phyloP scores from a whole-genome alignment of 371 early-diverging fungal genomes.

The Rozella allomycis region DNA sequence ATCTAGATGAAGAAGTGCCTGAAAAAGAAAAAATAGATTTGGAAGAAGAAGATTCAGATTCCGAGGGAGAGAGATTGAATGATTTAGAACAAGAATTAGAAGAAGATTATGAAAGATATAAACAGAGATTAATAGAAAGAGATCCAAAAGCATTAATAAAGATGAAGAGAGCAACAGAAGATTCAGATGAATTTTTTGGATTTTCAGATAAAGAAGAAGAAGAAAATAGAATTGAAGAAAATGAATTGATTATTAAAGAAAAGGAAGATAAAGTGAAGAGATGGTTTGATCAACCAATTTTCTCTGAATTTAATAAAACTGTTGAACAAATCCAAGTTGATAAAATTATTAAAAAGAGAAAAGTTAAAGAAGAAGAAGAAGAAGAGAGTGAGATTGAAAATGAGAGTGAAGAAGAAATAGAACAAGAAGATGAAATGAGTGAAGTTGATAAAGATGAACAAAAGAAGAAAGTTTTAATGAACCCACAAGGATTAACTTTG shows the following conservation, averaged over 20 bases:
- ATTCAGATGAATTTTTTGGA: slow-evolving; percentile 38
- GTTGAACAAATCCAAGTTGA: no score
- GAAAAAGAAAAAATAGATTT: slow-evolving; percentile 11
- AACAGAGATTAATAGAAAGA: neutral
- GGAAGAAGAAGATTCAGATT: slow-evolving; percentile 9
- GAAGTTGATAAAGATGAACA: no score
- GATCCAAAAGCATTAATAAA: slow-evolving; percentile 8
- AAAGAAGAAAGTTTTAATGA: no score
- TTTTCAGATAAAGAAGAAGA: slow-evolving; percentile 42
- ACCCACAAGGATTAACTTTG: no score
- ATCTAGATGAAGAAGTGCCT: slow-evolving; percentile 22
- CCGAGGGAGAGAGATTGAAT: neutral
- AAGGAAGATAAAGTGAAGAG: slow-evolving; percentile 2
- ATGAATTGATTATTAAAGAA: no score
- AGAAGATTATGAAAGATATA: neutral
- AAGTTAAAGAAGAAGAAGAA: slow-evolving; percentile 13
- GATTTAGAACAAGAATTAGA: neutral
- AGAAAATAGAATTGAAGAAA: slow-evolving; percentile 29
- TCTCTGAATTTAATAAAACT: no score
- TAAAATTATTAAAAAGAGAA: slow-evolving; percentile 18
- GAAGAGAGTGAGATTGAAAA: slow-evolving; percentile 1
- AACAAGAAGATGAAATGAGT: no score
- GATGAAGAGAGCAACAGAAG: slow-evolving; percentile 10
- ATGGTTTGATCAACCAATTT: no score
- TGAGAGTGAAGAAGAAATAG: no score